Conservation (phyloP, 768 basidiomycete species). For the Amanita muscaria region DNA sequence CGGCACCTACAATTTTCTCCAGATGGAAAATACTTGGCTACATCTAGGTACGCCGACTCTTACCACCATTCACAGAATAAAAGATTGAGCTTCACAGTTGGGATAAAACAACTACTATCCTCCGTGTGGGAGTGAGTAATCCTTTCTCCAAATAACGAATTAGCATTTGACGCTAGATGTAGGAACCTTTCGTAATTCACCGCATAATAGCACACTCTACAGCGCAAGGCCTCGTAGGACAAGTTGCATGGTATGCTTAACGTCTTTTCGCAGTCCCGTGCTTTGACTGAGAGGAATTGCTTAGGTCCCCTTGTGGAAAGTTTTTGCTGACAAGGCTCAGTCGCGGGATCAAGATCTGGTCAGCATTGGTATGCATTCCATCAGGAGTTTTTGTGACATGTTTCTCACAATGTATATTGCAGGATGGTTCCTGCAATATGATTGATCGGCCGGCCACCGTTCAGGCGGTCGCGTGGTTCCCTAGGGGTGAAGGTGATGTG, state of each 20-base stretch:
- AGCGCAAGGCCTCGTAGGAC: slow-evolving; percentile 57
- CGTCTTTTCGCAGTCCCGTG: too few species aligned
- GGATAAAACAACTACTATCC: slow-evolving; percentile 63
- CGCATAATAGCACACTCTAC: slow-evolving; percentile 54
- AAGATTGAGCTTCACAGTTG: slow-evolving; percentile 32
- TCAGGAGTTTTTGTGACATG: background rate
- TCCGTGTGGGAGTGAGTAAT: slow-evolving; percentile 48
- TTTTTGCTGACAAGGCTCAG: slow-evolving; percentile 55
- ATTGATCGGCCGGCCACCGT: slow-evolving; percentile 49
- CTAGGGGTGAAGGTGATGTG: slow-evolving; percentile 45
- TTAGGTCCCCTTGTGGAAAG: slow-evolving; percentile 57
- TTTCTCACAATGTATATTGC: background rate
- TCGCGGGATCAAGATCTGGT: slow-evolving; percentile 66
- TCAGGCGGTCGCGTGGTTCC: slow-evolving; percentile 63
- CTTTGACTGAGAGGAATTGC: slow-evolving; percentile 1
- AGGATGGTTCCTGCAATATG: slow-evolving; percentile 66
- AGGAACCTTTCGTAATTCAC: slow-evolving; percentile 54
- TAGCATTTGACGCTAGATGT: background rate
- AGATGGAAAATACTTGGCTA: slow-evolving; percentile 65
- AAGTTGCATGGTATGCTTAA: slow-evolving; percentile 56
- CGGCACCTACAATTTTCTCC: slow-evolving; percentile 71
- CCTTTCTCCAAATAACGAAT: slow-evolving; percentile 6
- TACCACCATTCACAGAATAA: background rate
- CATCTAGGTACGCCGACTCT: slow-evolving; percentile 41
- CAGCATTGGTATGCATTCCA: slow-evolving; percentile 38